Evolutionary conservation across 148 eudicot species (phyloP).

Genomic region (Cornus suecica): DNA sequence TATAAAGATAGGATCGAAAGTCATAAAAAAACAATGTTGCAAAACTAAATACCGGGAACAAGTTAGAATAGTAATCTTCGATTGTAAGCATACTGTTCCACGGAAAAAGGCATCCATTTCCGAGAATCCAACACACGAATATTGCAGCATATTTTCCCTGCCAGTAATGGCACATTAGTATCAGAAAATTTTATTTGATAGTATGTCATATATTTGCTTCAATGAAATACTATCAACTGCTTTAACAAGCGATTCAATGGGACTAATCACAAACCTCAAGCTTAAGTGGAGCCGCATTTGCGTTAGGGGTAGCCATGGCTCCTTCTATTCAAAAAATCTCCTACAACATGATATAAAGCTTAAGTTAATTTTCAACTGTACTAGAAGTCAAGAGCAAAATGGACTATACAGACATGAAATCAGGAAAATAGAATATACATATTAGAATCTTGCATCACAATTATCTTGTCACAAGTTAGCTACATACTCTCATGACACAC

Average conservation of each 20-base stretch:
- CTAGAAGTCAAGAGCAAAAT: neutral
- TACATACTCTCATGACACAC: too few relatives aligned
- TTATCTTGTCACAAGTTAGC: neutral
- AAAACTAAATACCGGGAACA: slow-evolving; percentile 31
- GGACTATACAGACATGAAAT: too few relatives aligned
- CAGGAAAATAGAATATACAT: neutral
- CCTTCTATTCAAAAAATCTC: neutral
- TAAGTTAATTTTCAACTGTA: neutral
- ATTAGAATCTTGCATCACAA: neutral
- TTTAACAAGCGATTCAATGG: neutral
- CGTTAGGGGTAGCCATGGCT: neutral
- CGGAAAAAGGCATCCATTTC: slow-evolving; percentile 37
- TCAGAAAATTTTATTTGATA: neutral
- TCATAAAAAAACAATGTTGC: neutral
- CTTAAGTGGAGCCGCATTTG: slow-evolving; percentile 2
- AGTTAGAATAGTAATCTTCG: slow-evolving; percentile 30
- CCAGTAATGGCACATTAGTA: neutral
- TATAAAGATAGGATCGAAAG: neutral
- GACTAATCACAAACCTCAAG: slow-evolving; percentile 8
- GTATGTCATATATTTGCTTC: neutral
- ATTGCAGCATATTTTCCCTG: slow-evolving; percentile 40
- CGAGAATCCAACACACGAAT: slow-evolving; percentile 39
- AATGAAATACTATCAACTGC: neutral
- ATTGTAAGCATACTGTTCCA: slow-evolving; percentile 51
- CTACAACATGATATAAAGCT: neutral